Conservation (phyloP, 306 rosid species). For the Herpetospermum pedunculosum region DNA sequence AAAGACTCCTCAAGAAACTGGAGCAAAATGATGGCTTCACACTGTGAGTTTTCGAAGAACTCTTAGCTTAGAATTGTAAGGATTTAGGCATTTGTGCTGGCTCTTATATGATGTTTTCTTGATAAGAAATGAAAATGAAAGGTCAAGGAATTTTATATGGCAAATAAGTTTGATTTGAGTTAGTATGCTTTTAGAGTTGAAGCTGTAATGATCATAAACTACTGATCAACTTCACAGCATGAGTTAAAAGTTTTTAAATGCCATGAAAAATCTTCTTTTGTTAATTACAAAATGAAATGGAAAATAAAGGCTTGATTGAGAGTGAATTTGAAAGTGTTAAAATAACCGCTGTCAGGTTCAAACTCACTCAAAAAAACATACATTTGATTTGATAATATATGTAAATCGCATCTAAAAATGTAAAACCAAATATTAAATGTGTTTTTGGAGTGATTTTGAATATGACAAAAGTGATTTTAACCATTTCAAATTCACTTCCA, state of each 20-base stretch:
- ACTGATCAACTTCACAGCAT: neutral
- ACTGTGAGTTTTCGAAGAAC: neutral
- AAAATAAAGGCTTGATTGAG: too few species aligned
- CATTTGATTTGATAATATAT: too few species aligned
- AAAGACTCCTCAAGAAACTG: constrained; percentile 35
- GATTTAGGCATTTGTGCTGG: neutral
- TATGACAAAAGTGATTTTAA: too few species aligned
- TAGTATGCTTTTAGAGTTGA: neutral
- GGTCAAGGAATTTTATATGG: neutral
- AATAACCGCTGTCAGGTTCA: too few species aligned
- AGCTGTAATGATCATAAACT: neutral
- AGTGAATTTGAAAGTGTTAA: too few species aligned
- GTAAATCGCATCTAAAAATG: too few species aligned
- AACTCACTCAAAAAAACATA: too few species aligned
- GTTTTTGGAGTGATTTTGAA: too few species aligned
- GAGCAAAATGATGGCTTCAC: neutral
- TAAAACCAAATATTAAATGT: too few species aligned
- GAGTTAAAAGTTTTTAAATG: neutral
- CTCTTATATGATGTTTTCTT: neutral
- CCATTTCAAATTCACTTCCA: too few species aligned
- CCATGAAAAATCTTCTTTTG: neutral
- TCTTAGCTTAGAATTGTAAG: neutral
- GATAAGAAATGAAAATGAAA: neutral
- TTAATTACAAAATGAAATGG: too few species aligned
- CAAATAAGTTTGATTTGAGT: neutral